phyloP scores from a whole-genome alignment of 179 eudicot species.

The Drosera spatulata region DNA sequence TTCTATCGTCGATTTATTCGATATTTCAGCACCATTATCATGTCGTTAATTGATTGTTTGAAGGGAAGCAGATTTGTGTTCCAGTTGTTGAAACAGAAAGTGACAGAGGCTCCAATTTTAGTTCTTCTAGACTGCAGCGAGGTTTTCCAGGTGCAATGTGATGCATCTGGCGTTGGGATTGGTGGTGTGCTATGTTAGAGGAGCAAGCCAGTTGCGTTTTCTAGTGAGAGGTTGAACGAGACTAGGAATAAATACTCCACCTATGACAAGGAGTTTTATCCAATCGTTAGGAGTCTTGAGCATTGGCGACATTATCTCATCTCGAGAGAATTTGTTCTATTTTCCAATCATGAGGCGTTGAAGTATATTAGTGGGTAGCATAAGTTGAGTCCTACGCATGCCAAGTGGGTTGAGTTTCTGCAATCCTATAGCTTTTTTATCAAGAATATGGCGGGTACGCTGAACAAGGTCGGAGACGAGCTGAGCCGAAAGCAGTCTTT shows the following conservation, averaged over 20 bases:
- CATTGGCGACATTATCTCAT: slow-evolving; percentile 3
- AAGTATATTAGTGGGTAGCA: slow-evolving; percentile 4
- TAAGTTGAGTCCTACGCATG: slow-evolving; percentile 6
- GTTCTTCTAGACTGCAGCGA: too few species aligned
- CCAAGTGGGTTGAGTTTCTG: slow-evolving; percentile 9
- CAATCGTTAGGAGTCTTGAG: neutral
- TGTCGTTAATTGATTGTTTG: too few species aligned
- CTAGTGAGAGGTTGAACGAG: neutral
- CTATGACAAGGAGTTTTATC: slow-evolving; percentile 5
- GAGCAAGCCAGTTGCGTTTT: too few species aligned
- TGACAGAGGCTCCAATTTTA: too few species aligned
- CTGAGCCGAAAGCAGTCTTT: neutral
- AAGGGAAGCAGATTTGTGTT: too few species aligned
- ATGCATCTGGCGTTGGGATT: too few species aligned
- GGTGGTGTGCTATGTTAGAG: too few species aligned
- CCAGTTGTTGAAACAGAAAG: too few species aligned
- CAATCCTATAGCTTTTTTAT: neutral
- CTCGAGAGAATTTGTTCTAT: neutral
- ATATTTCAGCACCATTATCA: too few species aligned
- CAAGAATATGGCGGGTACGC: slow-evolving; percentile 4
- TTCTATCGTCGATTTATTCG: too few species aligned
- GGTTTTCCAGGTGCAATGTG: too few species aligned
- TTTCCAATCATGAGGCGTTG: slow-evolving; percentile 2
- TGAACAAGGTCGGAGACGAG: slow-evolving; percentile 3
- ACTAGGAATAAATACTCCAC: neutral